Evolutionary conservation across 352 stramenopile genomes (phyloP).

Genomic region (Globisporangium cederbergense): DNA sequence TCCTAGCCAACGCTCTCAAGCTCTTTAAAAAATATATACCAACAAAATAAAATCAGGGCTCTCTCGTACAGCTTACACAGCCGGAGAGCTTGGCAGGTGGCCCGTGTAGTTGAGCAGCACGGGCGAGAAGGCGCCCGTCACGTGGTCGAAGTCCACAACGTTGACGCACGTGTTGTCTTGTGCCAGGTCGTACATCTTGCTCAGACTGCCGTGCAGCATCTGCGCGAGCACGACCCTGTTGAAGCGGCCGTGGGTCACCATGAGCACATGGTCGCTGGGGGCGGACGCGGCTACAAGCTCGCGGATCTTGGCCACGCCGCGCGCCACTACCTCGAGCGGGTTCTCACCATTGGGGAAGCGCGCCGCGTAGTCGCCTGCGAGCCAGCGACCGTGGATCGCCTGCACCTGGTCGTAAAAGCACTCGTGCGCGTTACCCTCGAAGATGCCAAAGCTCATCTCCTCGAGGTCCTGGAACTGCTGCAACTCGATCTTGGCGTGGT

Average conservation of each 20-base stretch:
- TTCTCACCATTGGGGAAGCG: slow-evolving; percentile 67
- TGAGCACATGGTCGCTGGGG: slow-evolving; percentile 59
- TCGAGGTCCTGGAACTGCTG: slow-evolving; percentile 66
- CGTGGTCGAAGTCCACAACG: slow-evolving; percentile 75
- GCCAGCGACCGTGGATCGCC: slow-evolving; percentile 62
- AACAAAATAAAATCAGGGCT: background rate
- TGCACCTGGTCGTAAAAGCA: slow-evolving; percentile 49
- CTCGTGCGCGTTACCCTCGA: slow-evolving; percentile 62
- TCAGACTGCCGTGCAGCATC: slow-evolving; percentile 54
- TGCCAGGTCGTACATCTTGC: slow-evolving; percentile 58
- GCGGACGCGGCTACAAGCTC: slow-evolving; percentile 35
- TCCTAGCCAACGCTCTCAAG: background rate
- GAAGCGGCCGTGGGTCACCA: slow-evolving; percentile 82
- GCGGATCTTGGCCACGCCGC: slow-evolving; percentile 63
- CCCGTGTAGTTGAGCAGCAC: slow-evolving; percentile 73
- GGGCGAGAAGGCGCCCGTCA: slow-evolving; percentile 42
- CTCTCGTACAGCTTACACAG: slow-evolving; percentile 16
- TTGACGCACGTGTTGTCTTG: slow-evolving; percentile 88
- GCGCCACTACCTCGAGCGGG: slow-evolving; percentile 60
- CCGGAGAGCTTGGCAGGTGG: slow-evolving; percentile 40
- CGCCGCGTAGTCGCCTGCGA: slow-evolving; percentile 42
- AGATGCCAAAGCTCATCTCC: slow-evolving; percentile 81
- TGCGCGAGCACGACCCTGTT: slow-evolving; percentile 81
- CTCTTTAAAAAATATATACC: slow-evolving; percentile 5
- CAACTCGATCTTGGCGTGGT: slow-evolving; percentile 51